Evolutionary conservation across 495 filamentous ascomycete species (phyloP).

Genomic region (Jackrogersella minutella): DNA sequence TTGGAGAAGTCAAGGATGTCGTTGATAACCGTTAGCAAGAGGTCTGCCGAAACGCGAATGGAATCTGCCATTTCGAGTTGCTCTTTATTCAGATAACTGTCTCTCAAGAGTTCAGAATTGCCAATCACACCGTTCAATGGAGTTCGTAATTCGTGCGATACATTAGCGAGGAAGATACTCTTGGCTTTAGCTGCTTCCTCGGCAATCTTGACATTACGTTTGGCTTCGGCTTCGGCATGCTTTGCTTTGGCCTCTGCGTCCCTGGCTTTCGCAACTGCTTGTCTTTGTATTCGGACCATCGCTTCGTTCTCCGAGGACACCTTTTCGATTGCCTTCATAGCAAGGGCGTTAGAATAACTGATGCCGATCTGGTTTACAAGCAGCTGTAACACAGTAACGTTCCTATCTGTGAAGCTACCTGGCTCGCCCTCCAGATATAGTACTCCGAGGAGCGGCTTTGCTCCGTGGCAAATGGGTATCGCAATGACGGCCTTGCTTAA

Average conservation of each 20-base stretch:
- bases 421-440: conserved; percentile 87
- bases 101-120: conserved; percentile 85
- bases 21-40: conserved; percentile 92
- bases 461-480: conserved; percentile 82
- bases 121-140: conserved; percentile 91
- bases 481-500: conserved; percentile 81
- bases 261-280: conserved; percentile 78
- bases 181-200: conserved; percentile 93
- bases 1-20: conserved; percentile 94
- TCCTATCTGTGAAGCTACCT: conserved; percentile 87
- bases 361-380: conserved; percentile 91
- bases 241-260: conserved; percentile 86
- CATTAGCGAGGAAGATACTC: conserved; percentile 91
- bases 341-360: conserved; percentile 84
- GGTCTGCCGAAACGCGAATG: conserved; percentile 88
- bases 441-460: conserved; percentile 77
- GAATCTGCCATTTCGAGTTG: conserved; percentile 93
- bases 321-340: conserved; percentile 82
- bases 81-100: conserved; percentile 76
- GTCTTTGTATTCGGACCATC: conserved; percentile 88
- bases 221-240: conserved; percentile 80
- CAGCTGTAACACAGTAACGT: conserved; percentile 82
- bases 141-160: conserved; percentile 85
- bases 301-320: conserved; percentile 81
- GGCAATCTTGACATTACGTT: conserved; percentile 85